phyloP scores from a whole-genome alignment of 441 rosid species.

The Arabidopsis hybrid region DNA sequence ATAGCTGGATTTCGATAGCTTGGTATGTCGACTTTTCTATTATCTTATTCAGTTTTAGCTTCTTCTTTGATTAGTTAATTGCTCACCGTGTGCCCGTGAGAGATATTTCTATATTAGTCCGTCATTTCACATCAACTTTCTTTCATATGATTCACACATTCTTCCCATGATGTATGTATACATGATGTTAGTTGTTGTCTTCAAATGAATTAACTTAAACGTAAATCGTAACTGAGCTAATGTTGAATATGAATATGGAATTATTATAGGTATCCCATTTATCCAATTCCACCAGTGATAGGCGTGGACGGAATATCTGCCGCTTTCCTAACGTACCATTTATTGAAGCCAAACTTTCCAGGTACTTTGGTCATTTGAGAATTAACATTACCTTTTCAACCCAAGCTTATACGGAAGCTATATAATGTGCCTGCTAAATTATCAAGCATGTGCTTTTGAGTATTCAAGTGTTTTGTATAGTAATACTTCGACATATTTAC shows the following conservation, averaged over 20 bases:
- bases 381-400: constrained; percentile 23
- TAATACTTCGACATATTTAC: not conserved
- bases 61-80: not conserved
- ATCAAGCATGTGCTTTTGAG: constrained; percentile 11
- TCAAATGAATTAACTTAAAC: not conserved
- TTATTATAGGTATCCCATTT: constrained; percentile 57
- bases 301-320: constrained; percentile 31
- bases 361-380: constrained; percentile 42
- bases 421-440: not conserved
- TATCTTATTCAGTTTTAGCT: constrained; percentile 8
- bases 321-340: constrained; percentile 57
- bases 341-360: constrained; percentile 42
- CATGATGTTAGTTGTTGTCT: constrained; percentile 7
- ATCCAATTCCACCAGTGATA: constrained; percentile 49
- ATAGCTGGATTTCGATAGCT: constrained; percentile 36
- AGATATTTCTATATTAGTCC: not conserved
- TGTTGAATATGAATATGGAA: constrained; percentile 13
- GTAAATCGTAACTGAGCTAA: not conserved
- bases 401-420: not conserved
- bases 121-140: not conserved
- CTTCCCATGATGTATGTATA: constrained; percentile 16
- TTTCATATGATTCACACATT: constrained; percentile 11
- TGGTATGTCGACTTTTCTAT: constrained; percentile 25
- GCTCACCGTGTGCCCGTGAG: not conserved
- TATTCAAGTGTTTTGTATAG: not conserved